Evolutionary conservation across 768 basidiomycete species (phyloP).

Genomic region (Naganishia randhawae): DNA sequence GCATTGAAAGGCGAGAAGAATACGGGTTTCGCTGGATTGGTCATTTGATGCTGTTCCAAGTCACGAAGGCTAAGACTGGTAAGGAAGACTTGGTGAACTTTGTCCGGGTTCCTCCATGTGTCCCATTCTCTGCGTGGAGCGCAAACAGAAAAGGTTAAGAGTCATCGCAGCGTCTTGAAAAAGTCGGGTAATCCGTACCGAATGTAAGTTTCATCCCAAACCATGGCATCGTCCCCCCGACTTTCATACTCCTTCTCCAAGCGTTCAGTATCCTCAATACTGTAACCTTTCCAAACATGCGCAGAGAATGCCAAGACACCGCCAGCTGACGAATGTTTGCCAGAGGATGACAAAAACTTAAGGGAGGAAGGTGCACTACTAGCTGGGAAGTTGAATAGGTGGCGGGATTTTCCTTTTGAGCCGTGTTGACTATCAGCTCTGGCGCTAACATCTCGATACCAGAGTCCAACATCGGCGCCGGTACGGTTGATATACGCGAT

Average conservation of each 20-base stretch:
- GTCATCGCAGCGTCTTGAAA: background rate
- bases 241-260: conserved; percentile 70
- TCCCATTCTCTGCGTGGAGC: conserved; percentile 59
- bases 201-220: conserved; percentile 66
- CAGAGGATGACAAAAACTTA: conserved; percentile 31
- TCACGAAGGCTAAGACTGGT: conserved; percentile 54
- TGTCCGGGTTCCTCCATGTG: conserved; percentile 65
- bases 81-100: conserved; percentile 68
- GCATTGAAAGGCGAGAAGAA: conserved; percentile 64
- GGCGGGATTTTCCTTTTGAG: conserved; percentile 30
- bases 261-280: conserved; percentile 64
- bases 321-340: conserved; percentile 36
- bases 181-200: conserved; percentile 44
- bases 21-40: conserved; percentile 3
- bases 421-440: background rate
- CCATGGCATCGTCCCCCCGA: conserved; percentile 67
- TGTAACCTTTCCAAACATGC: conserved; percentile 70
- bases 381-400: conserved; percentile 39
- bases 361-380: conserved; percentile 24
- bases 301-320: conserved; percentile 78
- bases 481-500: conserved; percentile 29
- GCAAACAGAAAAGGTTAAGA: background rate
- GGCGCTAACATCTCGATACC: background rate
- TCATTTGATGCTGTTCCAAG: conserved; percentile 48
- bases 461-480: conserved; percentile 9